Evolutionary conservation across 2,329 filamentous ascomycete genomes (phyloP).

Genomic region (Tolypocladium guangdongense): DNA sequence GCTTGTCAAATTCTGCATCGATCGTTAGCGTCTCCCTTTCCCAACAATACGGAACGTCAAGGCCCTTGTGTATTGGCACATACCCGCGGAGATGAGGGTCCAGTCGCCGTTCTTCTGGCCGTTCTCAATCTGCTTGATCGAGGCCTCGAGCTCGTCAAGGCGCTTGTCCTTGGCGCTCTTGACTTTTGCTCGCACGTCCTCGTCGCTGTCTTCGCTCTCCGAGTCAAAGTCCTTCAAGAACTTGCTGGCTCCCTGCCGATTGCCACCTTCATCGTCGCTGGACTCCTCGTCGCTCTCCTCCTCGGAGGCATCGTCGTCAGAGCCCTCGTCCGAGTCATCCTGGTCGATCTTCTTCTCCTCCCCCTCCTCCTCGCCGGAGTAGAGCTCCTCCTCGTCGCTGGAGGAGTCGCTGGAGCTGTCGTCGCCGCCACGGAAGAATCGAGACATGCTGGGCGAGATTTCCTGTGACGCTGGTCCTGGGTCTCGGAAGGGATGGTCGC

Average conservation of each 20-base stretch:
- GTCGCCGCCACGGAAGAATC: constrained; percentile 86
- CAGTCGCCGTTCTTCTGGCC: constrained; percentile 96
- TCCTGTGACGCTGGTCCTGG: constrained; percentile 5
- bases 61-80: constrained; percentile 16
- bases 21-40: constrained; percentile 3
- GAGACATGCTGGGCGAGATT: constrained; percentile 60
- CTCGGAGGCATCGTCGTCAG: constrained; percentile 32
- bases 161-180: constrained; percentile 99
- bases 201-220: constrained; percentile 78
- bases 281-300: constrained; percentile 43
- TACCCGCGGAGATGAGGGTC: constrained; percentile 83
- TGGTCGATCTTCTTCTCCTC: constrained; percentile 33
- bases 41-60: not conserved
- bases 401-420: constrained; percentile 94
- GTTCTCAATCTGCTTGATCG: constrained; percentile 87
- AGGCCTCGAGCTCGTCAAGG: constrained; percentile 83
- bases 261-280: constrained; percentile 54
- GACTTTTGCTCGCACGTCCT: constrained; percentile 74
- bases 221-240: constrained; percentile 70
- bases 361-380: constrained; percentile 42
- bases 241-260: constrained; percentile 60
- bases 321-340: constrained; percentile 26
- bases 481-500: constrained; percentile 13
- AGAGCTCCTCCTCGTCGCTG: constrained; percentile 94
- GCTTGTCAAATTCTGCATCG: constrained; percentile 75